A percentile compares a stretch with the other conserved stretches of the same genome.
These are phyloP conservation scores for Euphorbia tirucalli DNA, from an alignment of 345 rosid species.

Conservation along the genomic window DNA sequence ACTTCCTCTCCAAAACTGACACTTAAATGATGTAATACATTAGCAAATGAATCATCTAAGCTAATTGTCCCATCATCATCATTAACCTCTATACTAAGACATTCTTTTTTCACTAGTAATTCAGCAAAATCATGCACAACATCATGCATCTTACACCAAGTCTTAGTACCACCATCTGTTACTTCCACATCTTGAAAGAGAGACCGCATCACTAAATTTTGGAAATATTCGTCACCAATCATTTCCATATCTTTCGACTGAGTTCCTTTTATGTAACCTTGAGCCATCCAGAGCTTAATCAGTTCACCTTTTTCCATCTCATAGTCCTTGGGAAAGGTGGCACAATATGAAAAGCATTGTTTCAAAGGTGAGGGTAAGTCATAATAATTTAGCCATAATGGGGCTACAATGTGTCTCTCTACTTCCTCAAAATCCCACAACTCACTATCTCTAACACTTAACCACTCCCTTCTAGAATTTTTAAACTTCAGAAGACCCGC, in stretches of 20 bases:
- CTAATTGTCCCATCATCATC: neutral
- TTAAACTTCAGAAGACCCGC: slow-evolving; percentile 9
- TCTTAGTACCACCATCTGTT: neutral
- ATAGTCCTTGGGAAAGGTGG: neutral
- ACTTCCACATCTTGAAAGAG: neutral
- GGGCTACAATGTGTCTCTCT: slow-evolving; percentile 6
- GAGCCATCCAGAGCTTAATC: neutral
- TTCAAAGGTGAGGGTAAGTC: neutral
- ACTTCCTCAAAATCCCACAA: slow-evolving; percentile 16
- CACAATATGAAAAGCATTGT: neutral
- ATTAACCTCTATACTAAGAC: neutral
- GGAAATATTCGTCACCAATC: neutral
- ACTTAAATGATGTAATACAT: neutral
- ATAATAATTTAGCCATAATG: slow-evolving; percentile 11
- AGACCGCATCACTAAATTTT: neutral
- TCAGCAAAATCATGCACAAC: neutral
- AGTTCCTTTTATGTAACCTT: neutral
- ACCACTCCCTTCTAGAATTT: slow-evolving; percentile 12
- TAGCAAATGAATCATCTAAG: neutral
- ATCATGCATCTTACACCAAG: neutral
- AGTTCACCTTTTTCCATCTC: neutral
- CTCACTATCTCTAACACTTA: slow-evolving; percentile 9
- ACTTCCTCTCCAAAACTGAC: neutral
- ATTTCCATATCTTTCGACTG: neutral
- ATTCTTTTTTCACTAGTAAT: neutral